phyloP scores from a whole-genome alignment of 1,284 basidiomycete genomes.

The Xerocomus cyaneibrunnescens region DNA sequence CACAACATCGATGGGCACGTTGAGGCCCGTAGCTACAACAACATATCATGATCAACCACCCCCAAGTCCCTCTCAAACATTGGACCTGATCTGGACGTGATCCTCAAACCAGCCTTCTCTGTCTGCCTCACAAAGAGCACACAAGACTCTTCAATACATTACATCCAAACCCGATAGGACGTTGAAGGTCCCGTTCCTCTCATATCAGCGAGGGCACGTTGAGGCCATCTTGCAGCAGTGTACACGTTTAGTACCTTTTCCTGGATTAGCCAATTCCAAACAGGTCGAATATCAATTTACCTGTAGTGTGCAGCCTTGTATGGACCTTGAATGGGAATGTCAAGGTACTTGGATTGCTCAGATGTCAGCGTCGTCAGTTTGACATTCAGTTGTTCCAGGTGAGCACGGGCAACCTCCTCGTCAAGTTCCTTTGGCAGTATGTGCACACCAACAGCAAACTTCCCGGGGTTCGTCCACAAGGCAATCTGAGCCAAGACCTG shows the following conservation, averaged over 20 bases:
- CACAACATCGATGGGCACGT: conserved; percentile 32
- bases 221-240: conserved; percentile 56
- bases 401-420: conserved; percentile 97
- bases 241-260: conserved; percentile 48
- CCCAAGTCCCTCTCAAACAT: background rate
- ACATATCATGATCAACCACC: conserved; percentile 6
- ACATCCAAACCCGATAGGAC: conserved; percentile 43
- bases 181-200: conserved; percentile 60
- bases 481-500: conserved; percentile 99
- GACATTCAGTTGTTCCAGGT: conserved; percentile 89
- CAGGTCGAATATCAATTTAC: conserved; percentile 39
- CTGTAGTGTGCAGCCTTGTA: conserved; percentile 91
- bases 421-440: conserved; percentile 98
- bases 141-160: conserved; percentile 36
- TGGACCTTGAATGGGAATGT: conserved; percentile 86
- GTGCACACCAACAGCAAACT: conserved; percentile 94
- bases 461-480: conserved; percentile 89
- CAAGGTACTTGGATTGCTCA: conserved; percentile 89
- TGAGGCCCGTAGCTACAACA: conserved; percentile 36
- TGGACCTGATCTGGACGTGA: conserved; percentile 16
- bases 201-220: conserved; percentile 65
- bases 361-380: conserved; percentile 85
- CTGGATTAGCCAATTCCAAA: conserved; percentile 25
- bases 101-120: conserved; percentile 10
- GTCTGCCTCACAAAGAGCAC: conserved; percentile 30